Evolutionary conservation across 345 rosid species (phyloP), one percentile per base, ranked within the genome.

Genomic region (Turritis glabra): DNA sequence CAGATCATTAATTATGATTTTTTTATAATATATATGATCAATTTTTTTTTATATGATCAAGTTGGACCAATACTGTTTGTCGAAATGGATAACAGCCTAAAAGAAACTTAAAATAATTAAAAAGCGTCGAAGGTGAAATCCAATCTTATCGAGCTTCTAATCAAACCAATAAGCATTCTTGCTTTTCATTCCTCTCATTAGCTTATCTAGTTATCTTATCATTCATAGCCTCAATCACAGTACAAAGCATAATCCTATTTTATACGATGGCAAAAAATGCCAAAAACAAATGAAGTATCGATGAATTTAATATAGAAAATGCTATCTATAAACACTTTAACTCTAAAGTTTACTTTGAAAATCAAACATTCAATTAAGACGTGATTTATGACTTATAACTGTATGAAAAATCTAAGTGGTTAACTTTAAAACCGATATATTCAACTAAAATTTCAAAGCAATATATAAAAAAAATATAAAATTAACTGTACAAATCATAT

Each of bases 101-200:
- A 77, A 70, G 52, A 41, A 61, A 68, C 53, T 23, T 41, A 76
- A 61, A 68, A 40, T 52, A 75, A 47, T 26, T n/a, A 26, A 35
- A 74, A 75, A 18, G 73, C 27, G 33, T 50, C 35, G 51, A 58
- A 48, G 51, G 44, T 67, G 64, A 76, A 62, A 70, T 17, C 71
- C 5, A 44, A 63, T 57, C 76, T 76, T 63, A 77, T 77, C 67
- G 71, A 43, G 65, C 71, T 57, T 69, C 66, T 63, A 70, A 63
- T 63, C 71, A 77, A 63, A 55, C 80, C 80, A 70, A 77, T 77
- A 77, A 77, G 80, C 71, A 77, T 69, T 55, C 66, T 63, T 54
- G 67, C 80, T 70, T 77, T 69, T 70, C 71, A 70, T 55, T 70
- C 12, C 29, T 55, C 71, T 54, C 53, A 10, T 33, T 64, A n/a